phyloP scores from a whole-genome alignment of 1,139 yeast genomes.

The Saccharomyces hybrid region DNA sequence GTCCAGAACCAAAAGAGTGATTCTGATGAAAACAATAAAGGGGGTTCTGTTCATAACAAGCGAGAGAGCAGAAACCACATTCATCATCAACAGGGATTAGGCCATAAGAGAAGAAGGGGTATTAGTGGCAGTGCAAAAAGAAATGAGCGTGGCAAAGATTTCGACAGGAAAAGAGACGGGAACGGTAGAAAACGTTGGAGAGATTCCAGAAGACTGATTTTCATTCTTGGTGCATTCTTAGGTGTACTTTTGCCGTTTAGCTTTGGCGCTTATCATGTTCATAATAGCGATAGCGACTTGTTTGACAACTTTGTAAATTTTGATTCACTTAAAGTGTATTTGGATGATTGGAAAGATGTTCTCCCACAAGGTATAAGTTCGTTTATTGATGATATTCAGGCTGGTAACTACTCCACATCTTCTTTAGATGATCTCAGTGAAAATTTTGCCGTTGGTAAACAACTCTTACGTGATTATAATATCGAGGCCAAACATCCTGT shows the following conservation, averaged over 20 bases:
- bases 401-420: slow-evolving; percentile 18
- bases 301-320: slow-evolving; percentile 50
- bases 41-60: neutral
- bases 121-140: slow-evolving; percentile 2
- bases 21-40: neutral
- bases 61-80: neutral
- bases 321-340: slow-evolving; percentile 42
- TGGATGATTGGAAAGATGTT: slow-evolving; percentile 60
- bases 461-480: slow-evolving; percentile 47
- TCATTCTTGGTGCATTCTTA: slow-evolving; percentile 53
- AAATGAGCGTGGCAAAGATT: neutral
- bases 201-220: slow-evolving; percentile 36
- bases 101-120: slow-evolving; percentile 1
- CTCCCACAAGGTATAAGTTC: slow-evolving; percentile 60
- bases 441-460: slow-evolving; percentile 79
- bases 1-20: neutral
- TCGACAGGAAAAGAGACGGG: neutral
- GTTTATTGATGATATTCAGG: slow-evolving; percentile 51
- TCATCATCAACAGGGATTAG: neutral
- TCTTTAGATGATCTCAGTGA: slow-evolving; percentile 52
- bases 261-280: slow-evolving; percentile 39
- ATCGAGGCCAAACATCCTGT: slow-evolving; percentile 63
- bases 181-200: slow-evolving; percentile 17
- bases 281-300: slow-evolving; percentile 21
- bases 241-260: slow-evolving; percentile 63